Conservation (phyloP, 495 filamentous ascomycete genomes). For the Talaromyces nanjingensis region DNA sequence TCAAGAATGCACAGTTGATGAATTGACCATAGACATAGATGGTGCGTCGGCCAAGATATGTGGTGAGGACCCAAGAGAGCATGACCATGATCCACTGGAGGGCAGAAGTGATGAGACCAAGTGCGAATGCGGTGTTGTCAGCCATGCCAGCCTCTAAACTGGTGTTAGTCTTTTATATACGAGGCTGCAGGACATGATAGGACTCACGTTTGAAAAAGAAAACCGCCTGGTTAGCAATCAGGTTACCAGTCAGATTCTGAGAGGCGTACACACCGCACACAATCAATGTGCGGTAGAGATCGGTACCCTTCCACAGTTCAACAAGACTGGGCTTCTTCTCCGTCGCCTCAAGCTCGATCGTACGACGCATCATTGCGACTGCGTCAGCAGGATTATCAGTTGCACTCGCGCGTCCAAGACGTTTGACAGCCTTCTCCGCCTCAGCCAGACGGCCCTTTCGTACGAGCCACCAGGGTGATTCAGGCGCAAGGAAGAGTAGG, state of each 20-base stretch:
- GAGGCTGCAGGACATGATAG: conserved; percentile 12
- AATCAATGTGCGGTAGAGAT: conserved; percentile 23
- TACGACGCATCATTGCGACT: conserved; percentile 64
- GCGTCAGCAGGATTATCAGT: conserved; percentile 19
- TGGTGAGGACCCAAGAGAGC: conserved; percentile 45
- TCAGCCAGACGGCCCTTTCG: conserved; percentile 34
- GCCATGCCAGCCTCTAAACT: conserved; percentile 26
- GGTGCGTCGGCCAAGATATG: conserved; percentile 37
- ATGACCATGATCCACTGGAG: conserved; percentile 46
- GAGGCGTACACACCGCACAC: conserved; percentile 24
- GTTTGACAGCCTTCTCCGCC: conserved; percentile 28
- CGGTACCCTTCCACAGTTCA: conserved; percentile 22
- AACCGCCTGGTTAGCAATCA: conserved; percentile 22
- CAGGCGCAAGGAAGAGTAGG: conserved; percentile 37
- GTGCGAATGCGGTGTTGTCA: conserved; percentile 30
- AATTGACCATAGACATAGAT: conserved; percentile 38
- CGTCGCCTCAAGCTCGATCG: conserved; percentile 54
- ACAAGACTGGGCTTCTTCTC: conserved; percentile 33
- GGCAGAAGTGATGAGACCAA: conserved; percentile 42
- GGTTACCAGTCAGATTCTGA: conserved; percentile 22
- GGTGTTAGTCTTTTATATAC: conserved; percentile 18
- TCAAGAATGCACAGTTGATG: conserved; percentile 27
- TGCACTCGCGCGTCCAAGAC: conserved; percentile 24
- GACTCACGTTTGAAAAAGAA: conserved; percentile 24
- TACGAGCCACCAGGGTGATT: conserved; percentile 45